Evolutionary conservation across 2,329 filamentous ascomycete species (phyloP).

Genomic region (Onygenales sp.): DNA sequence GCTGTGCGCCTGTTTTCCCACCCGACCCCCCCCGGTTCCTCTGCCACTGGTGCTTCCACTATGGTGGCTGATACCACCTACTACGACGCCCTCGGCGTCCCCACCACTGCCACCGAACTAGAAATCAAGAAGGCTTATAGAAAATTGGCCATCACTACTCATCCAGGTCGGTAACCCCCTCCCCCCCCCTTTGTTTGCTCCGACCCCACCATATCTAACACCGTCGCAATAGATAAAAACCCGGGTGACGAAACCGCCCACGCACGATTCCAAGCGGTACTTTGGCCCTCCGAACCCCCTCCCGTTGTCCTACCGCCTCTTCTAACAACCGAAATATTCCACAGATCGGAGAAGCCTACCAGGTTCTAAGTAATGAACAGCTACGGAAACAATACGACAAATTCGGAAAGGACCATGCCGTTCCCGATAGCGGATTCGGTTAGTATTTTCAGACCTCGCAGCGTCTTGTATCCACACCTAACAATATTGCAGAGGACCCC

Average conservation of each 20-base stretch:
- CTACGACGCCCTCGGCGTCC: constrained; percentile 78
- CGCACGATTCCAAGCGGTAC: constrained; percentile 83
- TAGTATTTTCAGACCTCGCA: constrained; percentile 14
- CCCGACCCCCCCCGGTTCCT: background rate
- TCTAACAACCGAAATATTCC: background rate
- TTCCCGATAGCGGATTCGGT: constrained; percentile 84
- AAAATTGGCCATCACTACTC: constrained; percentile 87
- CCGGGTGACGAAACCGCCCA: constrained; percentile 90
- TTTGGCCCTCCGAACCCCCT: constrained; percentile 10
- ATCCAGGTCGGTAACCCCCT: constrained; percentile 54
- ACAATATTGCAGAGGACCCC: constrained; percentile 57
- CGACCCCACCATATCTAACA: constrained; percentile 9
- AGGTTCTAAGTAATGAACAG: constrained; percentile 75
- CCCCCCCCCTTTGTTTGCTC: background rate
- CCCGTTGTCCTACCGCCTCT: background rate
- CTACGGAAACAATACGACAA: constrained; percentile 92
- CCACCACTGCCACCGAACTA: constrained; percentile 74
- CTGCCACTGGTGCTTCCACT: constrained; percentile 4
- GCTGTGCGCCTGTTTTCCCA: background rate
- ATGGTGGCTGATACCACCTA: constrained; percentile 88
- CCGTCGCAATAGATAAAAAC: constrained; percentile 68
- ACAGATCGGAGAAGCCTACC: constrained; percentile 61
- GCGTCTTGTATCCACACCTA: background rate
- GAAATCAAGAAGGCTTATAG: constrained; percentile 97
- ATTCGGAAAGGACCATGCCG: constrained; percentile 88